phyloP scores from a whole-genome alignment of 306 rosid species.

The Erythrophleum fordii region DNA sequence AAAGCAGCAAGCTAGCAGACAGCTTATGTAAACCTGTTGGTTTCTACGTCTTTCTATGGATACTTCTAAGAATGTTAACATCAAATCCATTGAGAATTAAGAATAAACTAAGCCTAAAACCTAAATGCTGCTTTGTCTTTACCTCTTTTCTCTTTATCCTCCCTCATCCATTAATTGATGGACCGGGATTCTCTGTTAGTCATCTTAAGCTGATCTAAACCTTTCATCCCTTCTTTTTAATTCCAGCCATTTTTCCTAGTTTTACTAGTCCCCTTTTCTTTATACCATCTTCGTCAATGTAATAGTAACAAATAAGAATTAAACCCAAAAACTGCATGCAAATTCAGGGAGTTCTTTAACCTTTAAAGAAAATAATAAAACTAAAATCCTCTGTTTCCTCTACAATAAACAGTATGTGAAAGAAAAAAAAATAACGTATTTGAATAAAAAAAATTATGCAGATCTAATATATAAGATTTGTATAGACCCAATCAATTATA shows the following conservation, averaged over 20 bases:
- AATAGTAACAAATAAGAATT: conserved; percentile 10
- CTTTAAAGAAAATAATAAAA: background rate
- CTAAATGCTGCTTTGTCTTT: conserved; percentile 40
- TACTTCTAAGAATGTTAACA: conserved; percentile 26
- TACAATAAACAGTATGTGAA: background rate
- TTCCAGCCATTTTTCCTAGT: no score
- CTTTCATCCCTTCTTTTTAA: no score
- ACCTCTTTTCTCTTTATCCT: background rate
- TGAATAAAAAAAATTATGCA: background rate
- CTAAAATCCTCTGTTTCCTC: background rate
- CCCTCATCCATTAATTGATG: background rate
- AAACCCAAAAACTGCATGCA: conserved; percentile 1
- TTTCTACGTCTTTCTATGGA: conserved; percentile 38
- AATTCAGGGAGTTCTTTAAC: background rate
- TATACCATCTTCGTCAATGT: conserved; percentile 11
- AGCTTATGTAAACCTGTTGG: conserved; percentile 29
- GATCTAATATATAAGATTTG: background rate
- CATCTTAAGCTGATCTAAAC: no score
- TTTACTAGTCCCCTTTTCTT: background rate
- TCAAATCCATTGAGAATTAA: conserved; percentile 34
- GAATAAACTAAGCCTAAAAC: conserved; percentile 26
- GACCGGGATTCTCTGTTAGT: no score
- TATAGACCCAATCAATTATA: background rate
- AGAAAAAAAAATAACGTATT: background rate
- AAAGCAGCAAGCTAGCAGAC: conserved; percentile 28